A percentile compares a stretch with the other conserved stretches of the same genome.
Conservation (phyloP, 2,329 filamentous ascomycete genomes). For the Alternaria conjuncta region DNA sequence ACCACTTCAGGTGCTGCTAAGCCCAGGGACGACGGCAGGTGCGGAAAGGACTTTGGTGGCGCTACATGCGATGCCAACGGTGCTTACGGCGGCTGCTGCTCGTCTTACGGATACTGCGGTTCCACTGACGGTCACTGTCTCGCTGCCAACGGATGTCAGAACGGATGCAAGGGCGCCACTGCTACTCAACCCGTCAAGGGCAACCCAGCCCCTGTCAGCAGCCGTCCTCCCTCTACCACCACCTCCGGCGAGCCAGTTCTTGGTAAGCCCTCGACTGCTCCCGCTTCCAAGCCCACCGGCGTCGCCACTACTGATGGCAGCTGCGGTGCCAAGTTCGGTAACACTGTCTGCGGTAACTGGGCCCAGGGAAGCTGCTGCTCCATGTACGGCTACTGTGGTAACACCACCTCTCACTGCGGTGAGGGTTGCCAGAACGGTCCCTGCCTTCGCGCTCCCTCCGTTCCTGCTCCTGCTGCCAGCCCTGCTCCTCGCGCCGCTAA, state of each 20-base stretch:
- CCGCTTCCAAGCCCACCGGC: slow-evolving; percentile 28
- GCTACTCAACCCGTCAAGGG: slow-evolving; percentile 3
- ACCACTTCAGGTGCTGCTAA: slow-evolving; percentile 11
- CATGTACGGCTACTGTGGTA: slow-evolving; percentile 64
- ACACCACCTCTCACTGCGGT: slow-evolving; percentile 60
- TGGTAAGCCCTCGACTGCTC: slow-evolving; percentile 36
- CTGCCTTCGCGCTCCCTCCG: slow-evolving; percentile 52
- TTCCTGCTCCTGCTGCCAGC: slow-evolving; percentile 51
- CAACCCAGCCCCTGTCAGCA: slow-evolving; percentile 24
- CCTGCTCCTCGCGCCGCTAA: slow-evolving; percentile 55
- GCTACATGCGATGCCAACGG: slow-evolving; percentile 51
- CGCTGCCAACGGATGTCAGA: slow-evolving; percentile 49
- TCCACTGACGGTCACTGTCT: slow-evolving; percentile 48
- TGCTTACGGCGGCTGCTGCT: slow-evolving; percentile 51
- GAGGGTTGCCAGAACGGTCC: slow-evolving; percentile 62
- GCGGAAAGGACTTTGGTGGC: slow-evolving; percentile 49
- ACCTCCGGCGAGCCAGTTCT: slow-evolving; percentile 48
- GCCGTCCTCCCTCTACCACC: slow-evolving; percentile 40
- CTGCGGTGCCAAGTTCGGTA: slow-evolving; percentile 59
- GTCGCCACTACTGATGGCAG: slow-evolving; percentile 58
- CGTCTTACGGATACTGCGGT: slow-evolving; percentile 46
- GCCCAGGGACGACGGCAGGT: slow-evolving; percentile 47
- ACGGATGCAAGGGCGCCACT: slow-evolving; percentile 42
- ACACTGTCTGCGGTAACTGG: slow-evolving; percentile 61
- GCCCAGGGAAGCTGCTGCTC: slow-evolving; percentile 61